Base-by-base conservation (phyloP, 768 basidiomycete species). In the Hypsizygus marmoreus region DNA sequence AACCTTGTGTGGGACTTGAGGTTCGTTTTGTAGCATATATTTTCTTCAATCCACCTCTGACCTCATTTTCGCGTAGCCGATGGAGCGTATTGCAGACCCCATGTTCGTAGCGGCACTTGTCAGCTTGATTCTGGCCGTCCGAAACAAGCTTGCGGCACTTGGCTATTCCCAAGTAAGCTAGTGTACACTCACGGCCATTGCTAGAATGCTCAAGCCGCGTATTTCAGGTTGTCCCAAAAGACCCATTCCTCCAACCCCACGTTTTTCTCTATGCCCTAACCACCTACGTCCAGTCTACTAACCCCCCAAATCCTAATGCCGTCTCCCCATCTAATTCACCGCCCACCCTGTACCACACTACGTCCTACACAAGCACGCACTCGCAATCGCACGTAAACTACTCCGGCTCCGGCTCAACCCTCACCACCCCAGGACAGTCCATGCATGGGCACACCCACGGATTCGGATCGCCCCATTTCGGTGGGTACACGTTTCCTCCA, bases 21-120 rank as follows among this genome's bases (percentile, higher is more conserved):
- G 86, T 72, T 71, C 52, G 58, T 54, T 42, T 26, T 19, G 38
- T 49, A 23, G n/a, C 35, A 22, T 16, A 35, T 19, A 43, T 41
- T 20, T 44, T 25, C 41, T 11, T 8, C 36, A 26, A n/a, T 22
- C 44, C 29, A 29, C 32, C 45, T 20, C 11, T 36, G 46, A 33
- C 37, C 29, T 40, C 38, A 37, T 22, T 40, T 16, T 26, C 13
- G 35, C 26, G 10, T 49, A 88, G 83, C 79, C 84, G 16, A 81
- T 80, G 55, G 87, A 90, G 62, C 76, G 85, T 26, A 74, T 86
- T 48, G 82, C 81, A 8, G 89, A 91, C 62, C 90, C 90, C 2
- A 72, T 72, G 29, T 76, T 87, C 47, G 76, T 92, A 10, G 77
- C 87, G 19, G 81, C 81, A 2, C 72, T 92, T 8, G 68, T 92